Percentiles rank a stretch among this genome's conserved stretches.
These are phyloP conservation scores for Carex parvula DNA, from an alignment of 176 grass and related monocot genomes.

Conservation along the genomic window DNA sequence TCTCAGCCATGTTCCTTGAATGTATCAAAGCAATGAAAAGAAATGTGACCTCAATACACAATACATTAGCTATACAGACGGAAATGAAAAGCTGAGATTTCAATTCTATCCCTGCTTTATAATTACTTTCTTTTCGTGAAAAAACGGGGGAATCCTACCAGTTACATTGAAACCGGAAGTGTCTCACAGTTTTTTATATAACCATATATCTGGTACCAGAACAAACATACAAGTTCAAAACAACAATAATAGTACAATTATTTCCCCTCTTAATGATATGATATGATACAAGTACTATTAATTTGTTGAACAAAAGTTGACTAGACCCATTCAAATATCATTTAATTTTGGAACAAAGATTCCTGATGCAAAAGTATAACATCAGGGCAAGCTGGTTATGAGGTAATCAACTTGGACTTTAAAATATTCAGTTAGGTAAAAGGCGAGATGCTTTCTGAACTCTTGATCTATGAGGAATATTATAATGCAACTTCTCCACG, in stretches of 20 bases:
- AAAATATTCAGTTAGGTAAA: background rate
- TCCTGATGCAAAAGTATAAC: background rate
- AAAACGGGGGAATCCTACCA: too few relatives aligned
- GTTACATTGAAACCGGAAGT: too few relatives aligned
- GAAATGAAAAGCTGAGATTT: background rate
- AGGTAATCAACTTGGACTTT: background rate
- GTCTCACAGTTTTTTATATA: too few relatives aligned
- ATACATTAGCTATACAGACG: background rate
- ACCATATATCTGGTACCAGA: too few relatives aligned
- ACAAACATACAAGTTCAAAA: too few relatives aligned
- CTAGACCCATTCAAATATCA: background rate
- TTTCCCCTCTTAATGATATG: background rate
- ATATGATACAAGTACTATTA: background rate
- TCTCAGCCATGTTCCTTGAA: background rate
- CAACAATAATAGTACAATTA: too few relatives aligned
- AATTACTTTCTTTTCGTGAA: background rate
- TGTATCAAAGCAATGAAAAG: background rate
- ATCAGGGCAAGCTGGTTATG: background rate
- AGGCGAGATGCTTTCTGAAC: background rate
- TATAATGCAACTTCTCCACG: background rate
- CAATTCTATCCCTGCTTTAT: background rate
- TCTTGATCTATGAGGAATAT: background rate
- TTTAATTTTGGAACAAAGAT: background rate
- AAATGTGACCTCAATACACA: background rate
- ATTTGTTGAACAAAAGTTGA: background rate